Evolutionary conservation across 371 early-diverging fungal species (phyloP).

Genomic region (Zychaea mexicana): DNA sequence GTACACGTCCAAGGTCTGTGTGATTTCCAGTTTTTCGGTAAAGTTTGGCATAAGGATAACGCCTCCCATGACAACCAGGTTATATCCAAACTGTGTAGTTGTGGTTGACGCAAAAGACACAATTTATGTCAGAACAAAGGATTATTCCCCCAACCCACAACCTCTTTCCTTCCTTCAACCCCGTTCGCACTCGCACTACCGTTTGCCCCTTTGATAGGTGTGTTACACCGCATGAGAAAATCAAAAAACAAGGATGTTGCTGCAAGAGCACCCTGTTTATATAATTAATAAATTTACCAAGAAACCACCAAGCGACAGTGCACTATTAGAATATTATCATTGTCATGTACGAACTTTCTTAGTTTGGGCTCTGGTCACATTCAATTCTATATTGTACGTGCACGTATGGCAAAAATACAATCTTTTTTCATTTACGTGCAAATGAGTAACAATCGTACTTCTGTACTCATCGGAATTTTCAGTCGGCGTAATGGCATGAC

Average conservation of each 20-base stretch:
- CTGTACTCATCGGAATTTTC: not conserved
- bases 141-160: too few species aligned
- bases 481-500: not conserved
- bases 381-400: too few species aligned
- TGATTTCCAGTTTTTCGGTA: not conserved
- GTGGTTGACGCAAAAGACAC: not conserved
- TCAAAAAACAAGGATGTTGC: not conserved
- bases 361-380: too few species aligned
- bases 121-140: too few species aligned
- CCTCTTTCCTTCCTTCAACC: too few species aligned
- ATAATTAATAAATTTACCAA: slow-evolving; percentile 7
- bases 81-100: slow-evolving; percentile 12
- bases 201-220: too few species aligned
- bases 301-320: slow-evolving; percentile 16
- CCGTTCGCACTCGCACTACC: too few species aligned
- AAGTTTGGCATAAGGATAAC: slow-evolving; percentile 9
- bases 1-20: not conserved
- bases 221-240: slow-evolving; percentile 4
- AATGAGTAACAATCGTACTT: not conserved
- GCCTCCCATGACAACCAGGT: slow-evolving; percentile 10
- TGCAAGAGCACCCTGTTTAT: not conserved
- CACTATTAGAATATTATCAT: not conserved
- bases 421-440: not conserved
- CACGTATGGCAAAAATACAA: not conserved
- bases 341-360: too few species aligned